Evolutionary conservation across 176 grass and related monocot species (phyloP), one percentile per base, ranked within the genome.

Genomic region (Oryza glumipatula): DNA sequence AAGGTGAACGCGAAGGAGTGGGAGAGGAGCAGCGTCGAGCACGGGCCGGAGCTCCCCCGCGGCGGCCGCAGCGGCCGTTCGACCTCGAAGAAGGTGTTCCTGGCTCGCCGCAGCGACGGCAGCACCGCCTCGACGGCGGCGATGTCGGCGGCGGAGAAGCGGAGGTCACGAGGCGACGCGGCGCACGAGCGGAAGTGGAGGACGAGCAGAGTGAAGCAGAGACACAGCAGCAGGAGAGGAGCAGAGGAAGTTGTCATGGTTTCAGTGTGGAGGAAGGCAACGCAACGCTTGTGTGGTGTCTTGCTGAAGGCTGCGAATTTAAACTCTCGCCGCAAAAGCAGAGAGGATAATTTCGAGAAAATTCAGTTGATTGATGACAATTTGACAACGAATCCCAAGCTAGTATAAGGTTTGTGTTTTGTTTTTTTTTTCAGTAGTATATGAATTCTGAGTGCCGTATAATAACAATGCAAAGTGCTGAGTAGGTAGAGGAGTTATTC

Each of bases 1-100:
- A 88, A 60, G 1, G 94, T 97, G 72, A 81, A 87, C 9, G 81
- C 94, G 65, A 97, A 97, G 75, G 88, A 86, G 82, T 94, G 91
- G 5, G 85, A 81, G 51, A 97, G 88, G 58, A 97, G 82, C 5
- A 87, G 88, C 43, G 82, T 76, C 68, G 94, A 97, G 79, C 94
- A 97, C 28, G 77, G 77, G 0, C 83, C 84, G 4, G 73, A 85
- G 87, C 82, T 85, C 35, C 82, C 91, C 11, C 6, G 16, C 64
- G 90, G 90, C 45, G 88, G 85, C 9, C 47, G 85, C 48, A 95
- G 83, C 73, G 93, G 93, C 3, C 84, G 83, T 58, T 86, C 82
- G 68, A 95, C 93, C 93, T 95, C 93, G 73, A 95, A 95, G 88
- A 92, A 95, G 32, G 88, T 92, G 47, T 65, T 83, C 71, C 73